phyloP scores from a whole-genome alignment of 495 filamentous ascomycete species.

The Neurospora pannonica region DNA sequence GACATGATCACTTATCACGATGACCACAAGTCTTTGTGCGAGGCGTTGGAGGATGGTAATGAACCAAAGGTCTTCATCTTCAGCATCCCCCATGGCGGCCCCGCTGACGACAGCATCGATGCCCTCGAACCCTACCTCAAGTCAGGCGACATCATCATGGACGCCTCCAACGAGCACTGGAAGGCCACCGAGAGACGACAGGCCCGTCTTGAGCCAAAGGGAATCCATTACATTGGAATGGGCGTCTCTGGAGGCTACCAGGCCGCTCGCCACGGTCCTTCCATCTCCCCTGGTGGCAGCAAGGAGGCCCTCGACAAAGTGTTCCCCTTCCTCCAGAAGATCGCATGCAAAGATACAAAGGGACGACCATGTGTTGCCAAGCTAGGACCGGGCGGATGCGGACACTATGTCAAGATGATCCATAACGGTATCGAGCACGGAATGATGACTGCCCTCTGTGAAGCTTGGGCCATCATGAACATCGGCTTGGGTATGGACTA shows the following conservation, averaged over 20 bases:
- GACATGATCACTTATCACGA: neutral
- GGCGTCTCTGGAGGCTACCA: conserved; percentile 58
- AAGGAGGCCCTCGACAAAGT: neutral
- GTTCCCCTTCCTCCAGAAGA: conserved; percentile 44
- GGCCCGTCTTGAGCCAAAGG: conserved; percentile 35
- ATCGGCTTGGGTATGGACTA: conserved; percentile 50
- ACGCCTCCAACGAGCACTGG: conserved; percentile 65
- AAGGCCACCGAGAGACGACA: conserved; percentile 57
- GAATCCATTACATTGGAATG: conserved; percentile 22
- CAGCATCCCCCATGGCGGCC: conserved; percentile 55
- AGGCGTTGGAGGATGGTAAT: neutral
- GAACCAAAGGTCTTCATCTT: conserved; percentile 48
- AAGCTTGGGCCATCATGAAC: conserved; percentile 58
- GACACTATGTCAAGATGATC: conserved; percentile 71
- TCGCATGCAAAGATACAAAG: conserved; percentile 50
- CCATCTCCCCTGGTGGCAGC: conserved; percentile 30
- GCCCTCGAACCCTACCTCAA: conserved; percentile 47
- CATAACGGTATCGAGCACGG: conserved; percentile 72
- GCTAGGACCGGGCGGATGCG: conserved; percentile 53
- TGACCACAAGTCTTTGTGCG: neutral
- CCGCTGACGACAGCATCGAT: conserved; percentile 55
- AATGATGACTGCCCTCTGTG: conserved; percentile 43
- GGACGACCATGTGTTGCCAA: conserved; percentile 53
- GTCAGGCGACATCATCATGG: conserved; percentile 59
- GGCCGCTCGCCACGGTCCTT: conserved; percentile 40